Base-by-base conservation (phyloP, 371 early-diverging fungal genomes). In the Mortierella sp. region DNA sequence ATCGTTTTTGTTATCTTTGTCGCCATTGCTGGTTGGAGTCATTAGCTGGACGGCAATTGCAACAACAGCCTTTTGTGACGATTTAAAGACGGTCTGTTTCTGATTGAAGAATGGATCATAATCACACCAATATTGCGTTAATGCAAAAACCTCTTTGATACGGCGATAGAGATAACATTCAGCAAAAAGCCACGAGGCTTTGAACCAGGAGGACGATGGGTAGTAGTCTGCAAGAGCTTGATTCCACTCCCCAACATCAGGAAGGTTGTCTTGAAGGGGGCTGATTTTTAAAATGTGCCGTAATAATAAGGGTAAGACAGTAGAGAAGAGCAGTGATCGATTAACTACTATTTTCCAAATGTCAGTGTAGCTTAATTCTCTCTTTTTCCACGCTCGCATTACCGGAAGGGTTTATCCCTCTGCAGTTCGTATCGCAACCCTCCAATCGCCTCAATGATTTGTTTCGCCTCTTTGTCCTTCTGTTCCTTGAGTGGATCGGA, bases 151-250 rank as follows among this genome's bases (percentile, higher is more conserved):
- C 37, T 92, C 89, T 14, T 86, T 87, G 47, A 96, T 78, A 30
- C 94, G 88, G n/a, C 96, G 89, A 83, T 96, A 97, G 79, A 96
- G 79, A 70, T 94, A 95, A 65, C 95, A 91, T 80, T 96, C 96
- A 68, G 91, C 86, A 64, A 93, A 92, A 6, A 96, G 84, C 91
- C 95, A 96, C 11, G 97, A 89, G 14, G 91, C 88, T 16, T 83
- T 84, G 81, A 87, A 89, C 93, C 94, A 95, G 10, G 90, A 90
- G n/a, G 83, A 84, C 3, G 63, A 73, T 2, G 83, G 59, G 63
- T 90, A 95, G 66, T 91, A 84, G 3, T 39, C 78, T 12, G 76
- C 79, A 12, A 94, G 72, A 24, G 89, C 78, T 1, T 73, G 40
- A 81, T 94, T 95, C 94, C 95, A 96, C 26, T 81, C 72, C 8